A percentile compares a stretch with the other conserved stretches of the same genome.
Evolutionary conservation across 176 grass and related monocot species (phyloP).

Genomic region (Ampelocalamus luodianensis): DNA sequence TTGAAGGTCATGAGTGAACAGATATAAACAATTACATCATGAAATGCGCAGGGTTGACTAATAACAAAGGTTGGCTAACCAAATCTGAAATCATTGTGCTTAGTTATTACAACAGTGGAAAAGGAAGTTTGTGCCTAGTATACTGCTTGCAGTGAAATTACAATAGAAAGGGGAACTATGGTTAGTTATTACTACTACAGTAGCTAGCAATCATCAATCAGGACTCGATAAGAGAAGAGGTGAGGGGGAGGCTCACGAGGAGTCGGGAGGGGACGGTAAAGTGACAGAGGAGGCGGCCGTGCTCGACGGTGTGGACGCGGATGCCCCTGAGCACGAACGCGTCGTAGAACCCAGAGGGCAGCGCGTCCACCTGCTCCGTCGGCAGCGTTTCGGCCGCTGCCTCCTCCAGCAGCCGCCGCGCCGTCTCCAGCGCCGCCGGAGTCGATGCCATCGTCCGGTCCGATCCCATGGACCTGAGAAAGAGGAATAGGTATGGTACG

Average conservation of each 20-base stretch:
- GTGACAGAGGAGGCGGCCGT: conserved; percentile 78
- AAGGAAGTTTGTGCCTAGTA: neutral
- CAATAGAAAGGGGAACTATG: too few relatives aligned
- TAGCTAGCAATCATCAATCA: neutral
- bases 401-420: conserved; percentile 67
- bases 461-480: neutral
- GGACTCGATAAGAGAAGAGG: neutral
- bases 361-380: conserved; percentile 44
- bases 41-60: neutral
- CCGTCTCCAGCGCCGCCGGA: conserved; percentile 45
- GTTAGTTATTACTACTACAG: neutral
- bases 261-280: conserved; percentile 77
- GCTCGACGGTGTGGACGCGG: conserved; percentile 61
- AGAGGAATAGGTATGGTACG: neutral
- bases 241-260: conserved; percentile 47
- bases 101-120: neutral
- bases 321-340: conserved; percentile 85
- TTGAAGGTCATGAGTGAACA: neutral
- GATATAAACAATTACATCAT: neutral
- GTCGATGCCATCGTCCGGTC: neutral
- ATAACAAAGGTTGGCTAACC: neutral
- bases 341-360: conserved; percentile 82
- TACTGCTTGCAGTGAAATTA: too few relatives aligned
- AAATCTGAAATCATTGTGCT: neutral
- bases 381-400: conserved; percentile 52